Conservation (phyloP, 176 grass and related monocot species). For the Avena insularis region DNA sequence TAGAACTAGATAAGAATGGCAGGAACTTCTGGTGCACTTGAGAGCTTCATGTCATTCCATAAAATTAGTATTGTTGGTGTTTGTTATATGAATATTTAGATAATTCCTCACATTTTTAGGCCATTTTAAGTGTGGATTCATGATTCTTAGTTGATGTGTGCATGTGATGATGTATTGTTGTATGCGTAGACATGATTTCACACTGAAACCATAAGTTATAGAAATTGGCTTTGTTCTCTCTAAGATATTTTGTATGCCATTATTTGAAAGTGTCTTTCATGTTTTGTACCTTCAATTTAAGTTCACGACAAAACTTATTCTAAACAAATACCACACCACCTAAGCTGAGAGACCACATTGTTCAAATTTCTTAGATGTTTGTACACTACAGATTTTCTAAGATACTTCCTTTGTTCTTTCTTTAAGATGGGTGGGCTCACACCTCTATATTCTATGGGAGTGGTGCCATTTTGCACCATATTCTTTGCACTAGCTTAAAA, state of each 20-base stretch:
- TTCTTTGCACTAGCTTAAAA: no score
- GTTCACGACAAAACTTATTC: neutral
- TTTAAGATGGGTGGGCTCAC: no score
- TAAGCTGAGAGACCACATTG: neutral
- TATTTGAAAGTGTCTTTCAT: neutral
- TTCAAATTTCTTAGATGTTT: neutral
- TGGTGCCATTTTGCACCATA: no score
- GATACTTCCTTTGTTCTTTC: no score
- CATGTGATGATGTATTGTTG: neutral
- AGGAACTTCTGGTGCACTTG: neutral
- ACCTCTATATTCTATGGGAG: no score
- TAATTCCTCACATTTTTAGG: neutral
- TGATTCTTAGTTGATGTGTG: neutral
- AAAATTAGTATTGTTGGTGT: neutral
- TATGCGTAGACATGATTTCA: neutral
- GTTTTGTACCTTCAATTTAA: neutral
- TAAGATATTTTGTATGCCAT: neutral
- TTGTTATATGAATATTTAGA: neutral
- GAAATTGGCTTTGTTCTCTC: neutral
- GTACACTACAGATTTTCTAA: no score
- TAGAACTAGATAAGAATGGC: neutral
- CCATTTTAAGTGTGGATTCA: neutral
- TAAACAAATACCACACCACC: neutral
- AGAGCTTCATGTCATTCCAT: neutral
- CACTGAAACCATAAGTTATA: no score